Evolutionary conservation across 495 filamentous ascomycete species (phyloP), one percentile per base, ranked within the genome.

Genomic region (Rusavskia elegans): DNA sequence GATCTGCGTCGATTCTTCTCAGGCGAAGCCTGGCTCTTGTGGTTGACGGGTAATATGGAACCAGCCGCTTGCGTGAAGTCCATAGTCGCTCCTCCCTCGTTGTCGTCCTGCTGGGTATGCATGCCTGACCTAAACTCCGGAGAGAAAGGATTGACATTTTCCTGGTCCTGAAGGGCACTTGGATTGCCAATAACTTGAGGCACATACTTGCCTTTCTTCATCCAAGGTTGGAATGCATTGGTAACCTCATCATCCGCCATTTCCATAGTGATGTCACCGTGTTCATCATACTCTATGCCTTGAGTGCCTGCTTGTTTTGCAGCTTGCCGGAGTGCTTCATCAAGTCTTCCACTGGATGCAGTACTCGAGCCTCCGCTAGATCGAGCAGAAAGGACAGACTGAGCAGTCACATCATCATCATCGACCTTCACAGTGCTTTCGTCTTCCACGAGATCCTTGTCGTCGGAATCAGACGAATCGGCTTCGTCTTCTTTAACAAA

Each of bases 161-260:
- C 79, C 55, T 83, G 77, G 55, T 82, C 77, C 53, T 73, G 67
- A n/a, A 71, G 60, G 45, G 70, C 66, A 53, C 66, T 74, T 36
- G 73, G 64, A 45, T 78, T 69, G 14, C 68, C 68, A 65, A 71
- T 65, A 55, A 72, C 68, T 42, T 72, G 69, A 48, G 65, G 67
- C 39, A 70, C 61, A 45, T 67, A 66, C 37, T 71, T 61, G 16
- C 68, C 67, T 54, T 77, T 77, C 48, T 76, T 76, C 13, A 76
- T 69, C 80, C 80, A 85, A 0, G 83, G 80, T 55, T 82, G 74
- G 55, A 85, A 84, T 17, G 83, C 79, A 36, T 78, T 76, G 8
- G 86, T 87, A 52, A 94, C 81, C 51, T 89, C 80, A 55, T 92
- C 84, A 51, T 86, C 82, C 7, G 84, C 85, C 41, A 88, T 80